Evolutionary conservation across 2,329 filamentous ascomycete species (phyloP).

Genomic region (Aspergillus udagawae): DNA sequence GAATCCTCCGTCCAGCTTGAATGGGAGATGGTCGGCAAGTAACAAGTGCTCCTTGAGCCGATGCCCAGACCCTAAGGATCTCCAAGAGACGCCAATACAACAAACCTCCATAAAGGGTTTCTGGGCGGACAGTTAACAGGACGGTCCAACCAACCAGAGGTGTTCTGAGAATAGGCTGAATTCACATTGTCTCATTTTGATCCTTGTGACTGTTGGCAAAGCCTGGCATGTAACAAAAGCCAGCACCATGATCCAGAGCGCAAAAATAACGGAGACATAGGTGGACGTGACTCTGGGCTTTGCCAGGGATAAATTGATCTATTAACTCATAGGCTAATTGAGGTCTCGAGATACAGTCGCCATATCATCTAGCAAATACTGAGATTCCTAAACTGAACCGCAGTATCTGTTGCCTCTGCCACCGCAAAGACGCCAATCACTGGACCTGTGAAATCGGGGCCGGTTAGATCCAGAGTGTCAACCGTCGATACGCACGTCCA

Average conservation of each 20-base stretch:
- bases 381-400: neutral
- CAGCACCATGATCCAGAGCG: too few species aligned
- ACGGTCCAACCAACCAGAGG: neutral
- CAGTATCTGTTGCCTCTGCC: neutral
- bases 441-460: slow-evolving; percentile 32
- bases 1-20: neutral
- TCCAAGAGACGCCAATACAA: neutral
- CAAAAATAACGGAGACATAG: too few species aligned
- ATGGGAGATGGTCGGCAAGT: neutral
- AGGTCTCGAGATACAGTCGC: neutral
- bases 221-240: too few species aligned
- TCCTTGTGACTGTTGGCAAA: too few species aligned
- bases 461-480: slow-evolving; percentile 27
- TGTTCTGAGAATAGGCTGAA: neutral
- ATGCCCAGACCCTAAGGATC: neutral
- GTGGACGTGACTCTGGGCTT: too few species aligned
- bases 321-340: neutral
- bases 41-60: neutral
- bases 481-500: slow-evolving; percentile 14
- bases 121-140: neutral
- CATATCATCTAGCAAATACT: neutral
- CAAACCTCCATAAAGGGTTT: neutral
- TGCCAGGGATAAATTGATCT: too few species aligned
- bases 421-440: slow-evolving; percentile 29
- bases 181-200: neutral